Evolutionary conservation across 108 stramenopile genomes (phyloP), one percentile per base, ranked within the genome.

Genomic region (Nannochloropsis oceanica): DNA sequence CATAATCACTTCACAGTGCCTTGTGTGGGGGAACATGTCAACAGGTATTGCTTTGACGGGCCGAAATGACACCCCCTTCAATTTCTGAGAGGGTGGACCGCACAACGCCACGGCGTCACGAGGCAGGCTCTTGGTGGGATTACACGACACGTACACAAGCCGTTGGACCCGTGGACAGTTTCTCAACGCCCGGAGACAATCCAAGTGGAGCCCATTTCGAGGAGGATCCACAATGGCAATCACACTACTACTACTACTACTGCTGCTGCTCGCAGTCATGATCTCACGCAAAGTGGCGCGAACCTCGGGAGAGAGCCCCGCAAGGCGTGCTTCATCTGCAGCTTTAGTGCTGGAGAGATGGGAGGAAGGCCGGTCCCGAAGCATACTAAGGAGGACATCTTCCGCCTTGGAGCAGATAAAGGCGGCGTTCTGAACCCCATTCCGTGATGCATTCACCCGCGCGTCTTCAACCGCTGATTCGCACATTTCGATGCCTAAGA

Each of bases 171-270:
- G 85, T 27, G 90, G 84, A 84, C 90, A 94, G 26, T 79, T 79
- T 9, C 96, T 93, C 43, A 97, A 88, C 34, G 93, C 90, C 27
- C 90, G 86, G 26, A 96, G 82, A 24, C 96, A 96, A 44, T 89
- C 91, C 24, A 87, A 89, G 82, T 96, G 95, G 12, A 96, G 87
- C 8, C 97, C 97, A 42, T 95, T 95, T 84, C 97, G 91, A 0
- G 97, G 96, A 0, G 97, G 97, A 89, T 97, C 97, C 0, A 97
- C 94, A 8, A 97, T 92, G 14, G 96, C 96, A 43, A 96, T 93
- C 25, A 95, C 85, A 2, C 79, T 25, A 24, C 44, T 24, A 13
- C 89, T 84, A 27, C 82, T 73, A n/a, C 13, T 43, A 22, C 44
- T 42, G 25, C 82, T 84, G 25, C 91, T 73, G 26, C 82, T 84